These are phyloP conservation scores for Podila epicladia DNA, from an alignment of 192 early-diverging fungal species.

Conservation along the genomic window DNA sequence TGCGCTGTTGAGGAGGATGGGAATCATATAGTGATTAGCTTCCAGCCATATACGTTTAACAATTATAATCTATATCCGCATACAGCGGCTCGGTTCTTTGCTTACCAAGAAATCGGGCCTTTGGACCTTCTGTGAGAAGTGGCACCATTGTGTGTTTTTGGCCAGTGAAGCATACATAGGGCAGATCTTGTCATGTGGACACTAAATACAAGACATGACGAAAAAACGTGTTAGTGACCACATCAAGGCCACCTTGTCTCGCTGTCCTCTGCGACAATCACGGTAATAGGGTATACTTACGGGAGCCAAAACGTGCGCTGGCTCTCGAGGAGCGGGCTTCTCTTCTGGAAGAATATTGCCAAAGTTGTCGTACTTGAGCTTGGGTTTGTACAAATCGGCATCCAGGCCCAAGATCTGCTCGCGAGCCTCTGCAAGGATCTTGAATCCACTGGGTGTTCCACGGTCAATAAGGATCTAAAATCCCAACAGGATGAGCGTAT, in stretches of 20 bases:
- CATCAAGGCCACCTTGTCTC: too few species aligned
- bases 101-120: conserved; percentile 66
- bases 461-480: conserved; percentile 80
- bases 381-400: conserved; percentile 32
- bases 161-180: conserved; percentile 66
- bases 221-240: background rate
- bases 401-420: conserved; percentile 67
- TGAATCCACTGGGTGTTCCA: conserved; percentile 78
- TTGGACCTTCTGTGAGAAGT: conserved; percentile 84
- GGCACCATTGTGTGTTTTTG: conserved; percentile 72
- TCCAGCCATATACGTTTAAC: too few species aligned
- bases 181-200: conserved; percentile 79
- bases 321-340: background rate
- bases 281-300: conserved; percentile 42
- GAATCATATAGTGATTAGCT: background rate
- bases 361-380: conserved; percentile 38
- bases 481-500: background rate
- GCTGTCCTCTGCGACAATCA: background rate
- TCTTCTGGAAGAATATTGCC: conserved; percentile 12
- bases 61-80: background rate
- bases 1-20: conserved; percentile 54
- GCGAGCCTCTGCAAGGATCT: conserved; percentile 73
- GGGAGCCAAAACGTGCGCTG: conserved; percentile 82
- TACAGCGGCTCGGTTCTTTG: background rate
- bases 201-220: conserved; percentile 41